Base-by-base conservation (phyloP, 116 monocot species). In the Cymodocea nodosa region DNA sequence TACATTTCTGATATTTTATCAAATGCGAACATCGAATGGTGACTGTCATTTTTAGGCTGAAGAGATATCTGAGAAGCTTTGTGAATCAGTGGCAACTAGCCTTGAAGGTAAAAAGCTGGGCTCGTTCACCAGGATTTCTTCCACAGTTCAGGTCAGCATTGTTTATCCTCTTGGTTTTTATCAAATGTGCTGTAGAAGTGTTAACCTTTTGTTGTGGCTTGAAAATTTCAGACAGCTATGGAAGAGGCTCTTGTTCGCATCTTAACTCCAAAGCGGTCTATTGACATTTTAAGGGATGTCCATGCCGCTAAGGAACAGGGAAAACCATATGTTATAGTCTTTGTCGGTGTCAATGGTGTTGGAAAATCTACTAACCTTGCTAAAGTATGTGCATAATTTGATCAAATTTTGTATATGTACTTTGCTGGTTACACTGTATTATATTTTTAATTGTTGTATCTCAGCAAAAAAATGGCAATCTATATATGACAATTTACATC, bases 321-420 rank as follows among this genome's bases (percentile, higher is more conserved):
- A 23, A 92, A 84, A 48, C 98, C 92, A 17, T 98, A 98, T 79
- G 92, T 98, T 67, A 73, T 98, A 77, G 92, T 89, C 50, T 98
- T 98, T 72, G 84, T 98, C 69, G 98, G 98, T 35, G 98, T 98
- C 51, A 98, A 98, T 81, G 98, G 92, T 68, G 98, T 98, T 70
- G 92, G 98, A 49, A 98, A 98, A 68, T 98, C 98, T 49, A 92
- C 92, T 39, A 98, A 98, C 77, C 98, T 98, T 75, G 92, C 98
- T 17, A 98, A 98, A 82, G 92, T 94, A 35, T 18, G 44, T 23
- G 17, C n/a, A n/a, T n/a, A n/a, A n/a, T n/a, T n/a, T 58, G 30
- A 30, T 30, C 30, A 30, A 13, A 49, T 25, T 20, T 58, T 37
- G 35, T 52, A 44, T 44, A 44, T 44, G 44, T 44, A 44, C 44